phyloP scores from a whole-genome alignment of 2,329 filamentous ascomycete genomes.

The Cercospora sp. region DNA sequence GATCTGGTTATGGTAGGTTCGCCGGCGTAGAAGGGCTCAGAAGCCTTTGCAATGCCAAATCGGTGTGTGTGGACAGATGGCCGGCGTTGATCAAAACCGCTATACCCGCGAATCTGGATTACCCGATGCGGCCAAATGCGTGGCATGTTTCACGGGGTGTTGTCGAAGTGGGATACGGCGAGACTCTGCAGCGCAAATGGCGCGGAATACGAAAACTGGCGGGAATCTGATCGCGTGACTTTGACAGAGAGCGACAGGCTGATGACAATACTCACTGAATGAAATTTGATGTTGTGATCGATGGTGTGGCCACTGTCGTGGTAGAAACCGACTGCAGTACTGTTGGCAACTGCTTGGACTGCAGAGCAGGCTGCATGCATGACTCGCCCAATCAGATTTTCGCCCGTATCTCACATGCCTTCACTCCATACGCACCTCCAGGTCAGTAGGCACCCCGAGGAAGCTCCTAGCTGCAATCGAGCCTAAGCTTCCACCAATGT shows the following conservation, averaged over 20 bases:
- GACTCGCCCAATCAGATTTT: neutral
- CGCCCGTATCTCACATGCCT: neutral
- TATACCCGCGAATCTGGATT: constrained; percentile 78
- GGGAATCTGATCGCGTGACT: constrained; percentile 25
- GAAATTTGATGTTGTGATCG: neutral
- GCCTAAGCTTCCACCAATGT: constrained; percentile 19
- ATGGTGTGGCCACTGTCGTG: neutral
- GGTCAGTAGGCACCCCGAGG: neutral
- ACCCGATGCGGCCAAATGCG: constrained; percentile 62
- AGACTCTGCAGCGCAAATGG: constrained; percentile 40
- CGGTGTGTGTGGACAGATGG: constrained; percentile 75
- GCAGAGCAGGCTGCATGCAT: neutral
- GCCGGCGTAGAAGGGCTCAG: constrained; percentile 85
- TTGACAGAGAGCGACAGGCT: neutral
- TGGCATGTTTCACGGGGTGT: constrained; percentile 49
- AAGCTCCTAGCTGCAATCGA: constrained; percentile 11
- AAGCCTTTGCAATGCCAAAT: constrained; percentile 83
- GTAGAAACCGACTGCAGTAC: neutral
- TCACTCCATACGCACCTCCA: neutral
- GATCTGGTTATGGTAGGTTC: constrained; percentile 88
- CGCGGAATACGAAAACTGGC: constrained; percentile 44
- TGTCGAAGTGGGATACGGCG: constrained; percentile 52
- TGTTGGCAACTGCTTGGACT: neutral
- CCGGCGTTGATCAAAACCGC: constrained; percentile 61
- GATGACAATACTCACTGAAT: neutral